Conservation (phyloP, 495 filamentous ascomycete species). For the Penicillium alfredii region DNA sequence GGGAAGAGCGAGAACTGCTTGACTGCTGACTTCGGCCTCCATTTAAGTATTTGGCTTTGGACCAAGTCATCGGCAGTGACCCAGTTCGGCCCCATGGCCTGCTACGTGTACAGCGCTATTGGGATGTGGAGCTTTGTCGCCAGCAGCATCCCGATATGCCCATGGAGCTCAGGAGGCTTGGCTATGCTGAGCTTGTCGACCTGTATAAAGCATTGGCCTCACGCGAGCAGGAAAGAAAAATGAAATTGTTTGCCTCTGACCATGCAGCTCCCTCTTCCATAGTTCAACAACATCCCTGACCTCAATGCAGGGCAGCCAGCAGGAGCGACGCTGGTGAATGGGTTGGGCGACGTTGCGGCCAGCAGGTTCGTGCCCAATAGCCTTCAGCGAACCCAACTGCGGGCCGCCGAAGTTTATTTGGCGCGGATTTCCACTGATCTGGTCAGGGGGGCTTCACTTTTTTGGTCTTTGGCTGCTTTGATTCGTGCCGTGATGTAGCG, state of each 20-base stretch:
- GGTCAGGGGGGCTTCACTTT: conserved; percentile 20
- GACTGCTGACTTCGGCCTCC: conserved; percentile 9
- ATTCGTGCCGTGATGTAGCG: too few relatives aligned
- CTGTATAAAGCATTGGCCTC: too few relatives aligned
- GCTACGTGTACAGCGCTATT: conserved; percentile 37
- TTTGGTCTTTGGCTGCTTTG: too few relatives aligned
- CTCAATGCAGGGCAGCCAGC: conserved; percentile 4
- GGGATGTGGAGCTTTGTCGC: conserved; percentile 13
- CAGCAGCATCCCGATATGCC: conserved; percentile 19
- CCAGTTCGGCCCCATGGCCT: conserved; percentile 19
- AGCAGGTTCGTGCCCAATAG: conserved; percentile 28
- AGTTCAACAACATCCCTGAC: too few relatives aligned
- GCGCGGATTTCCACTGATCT: conserved; percentile 4
- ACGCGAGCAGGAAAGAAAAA: too few relatives aligned
- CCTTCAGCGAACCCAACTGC: conserved; percentile 17
- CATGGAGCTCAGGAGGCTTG: too few relatives aligned
- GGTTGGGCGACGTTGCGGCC: conserved; percentile 1
- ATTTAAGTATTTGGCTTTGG: too few relatives aligned
- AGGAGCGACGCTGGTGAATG: conserved; percentile 1
- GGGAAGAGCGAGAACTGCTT: conserved; percentile 6
- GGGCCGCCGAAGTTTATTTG: conserved; percentile 16
- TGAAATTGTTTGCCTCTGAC: too few relatives aligned
- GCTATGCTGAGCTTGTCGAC: too few relatives aligned
- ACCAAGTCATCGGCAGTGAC: conserved; percentile 14
- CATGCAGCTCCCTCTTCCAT: too few relatives aligned